Base-by-base conservation (phyloP, 2,329 filamentous ascomycete genomes). In the Xylaria sp. region DNA sequence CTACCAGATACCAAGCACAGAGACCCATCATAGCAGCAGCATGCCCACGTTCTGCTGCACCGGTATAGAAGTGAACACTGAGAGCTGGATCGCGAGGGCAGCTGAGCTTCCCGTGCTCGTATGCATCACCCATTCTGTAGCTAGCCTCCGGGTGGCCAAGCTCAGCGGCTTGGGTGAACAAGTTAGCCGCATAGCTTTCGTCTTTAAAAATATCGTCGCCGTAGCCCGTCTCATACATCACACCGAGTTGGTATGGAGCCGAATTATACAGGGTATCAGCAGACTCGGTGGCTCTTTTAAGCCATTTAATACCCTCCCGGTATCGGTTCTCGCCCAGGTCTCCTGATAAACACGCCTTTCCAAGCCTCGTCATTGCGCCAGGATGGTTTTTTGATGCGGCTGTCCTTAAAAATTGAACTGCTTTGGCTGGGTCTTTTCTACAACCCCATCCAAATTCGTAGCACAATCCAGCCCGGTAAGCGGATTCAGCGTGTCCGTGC, bases 391-490 rank as follows among this genome's bases (percentile, higher is more conserved):
- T 98, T 6, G 93, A 91, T 2, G 95, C 93, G 9, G 93, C 91
- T 64, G 90, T 89, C 56, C 94, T 89, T 73, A 97, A 90, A 75
- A 95, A 99, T 74, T 98, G 93, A 1, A 96, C 91, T 43, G 95
- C 94, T 78, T 97, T 97, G 51, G 90, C 87, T 59, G 91, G 90
- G 72, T 97, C 93, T 72, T 92, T 92, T 59, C 92, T 88, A 71
- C 90, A 96, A 40, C 95, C 95, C 95, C 95, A 99, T 64, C 93
- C 95, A 77, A 97, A 98, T 76, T 99, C 95, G 79, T 98, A 98
- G 80, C 93, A 97, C 58, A 99, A 83, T 15, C 91, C 95, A 54
- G 94, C 90, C 57, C 95, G 90, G 77, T 97, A 99, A 35, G 90
- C 93, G 58, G 95, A 95, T 80, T 99, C 95, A 48, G 95, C 93